Evolutionary conservation across 352 stramenopile species (phyloP), one percentile per base, ranked within the genome.

Genomic region (Globisporangium cederbergense): DNA sequence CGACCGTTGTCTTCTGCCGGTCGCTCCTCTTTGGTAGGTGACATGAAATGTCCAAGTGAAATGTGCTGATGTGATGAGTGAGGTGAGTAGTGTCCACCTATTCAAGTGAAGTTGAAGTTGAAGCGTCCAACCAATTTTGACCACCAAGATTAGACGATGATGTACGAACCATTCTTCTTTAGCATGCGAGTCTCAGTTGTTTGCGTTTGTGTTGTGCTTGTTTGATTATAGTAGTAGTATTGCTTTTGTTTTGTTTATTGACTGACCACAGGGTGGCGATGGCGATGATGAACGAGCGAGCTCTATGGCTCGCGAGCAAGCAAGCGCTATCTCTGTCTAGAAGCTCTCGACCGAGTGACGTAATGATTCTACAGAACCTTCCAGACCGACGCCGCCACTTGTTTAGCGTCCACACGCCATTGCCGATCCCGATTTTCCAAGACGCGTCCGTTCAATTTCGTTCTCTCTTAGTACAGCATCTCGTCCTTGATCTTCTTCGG

Each of bases 401-500:
- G 18, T 9, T 20, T 16, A 58, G 18, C 51, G 3, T 20, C 51
- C 28, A 18, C 51, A 42, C 3, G 16, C n/a, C 51, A 43, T 40
- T 9, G 8, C 10, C 20, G 13, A 18, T 58, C 51, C 10, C 18
- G 20, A 58, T 20, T 58, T 46, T n/a, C 42, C 42, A 14, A 25
- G 6, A 50, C 43, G 43, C 30, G 30, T 28, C 20, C 30, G 14
- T 45, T 16, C 50, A 38, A 6, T 8, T 42, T 56, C 50, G 2
- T 40, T 54, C 47, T n/a, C 32, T 58, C 57, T 79, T 88, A 95
- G 75, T 95, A 95, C 71, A 95, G 73, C 86, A 95, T 95, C 57
- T 89, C 84, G 43, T 95, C 86, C 73, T 95, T 95, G 80, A 95
- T 91, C 71, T 86, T 90, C 74, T 91, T 89, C 38, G 96, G 96